Base-by-base conservation (phyloP, 2,329 filamentous ascomycete species). In the Penicillium verrucosum region DNA sequence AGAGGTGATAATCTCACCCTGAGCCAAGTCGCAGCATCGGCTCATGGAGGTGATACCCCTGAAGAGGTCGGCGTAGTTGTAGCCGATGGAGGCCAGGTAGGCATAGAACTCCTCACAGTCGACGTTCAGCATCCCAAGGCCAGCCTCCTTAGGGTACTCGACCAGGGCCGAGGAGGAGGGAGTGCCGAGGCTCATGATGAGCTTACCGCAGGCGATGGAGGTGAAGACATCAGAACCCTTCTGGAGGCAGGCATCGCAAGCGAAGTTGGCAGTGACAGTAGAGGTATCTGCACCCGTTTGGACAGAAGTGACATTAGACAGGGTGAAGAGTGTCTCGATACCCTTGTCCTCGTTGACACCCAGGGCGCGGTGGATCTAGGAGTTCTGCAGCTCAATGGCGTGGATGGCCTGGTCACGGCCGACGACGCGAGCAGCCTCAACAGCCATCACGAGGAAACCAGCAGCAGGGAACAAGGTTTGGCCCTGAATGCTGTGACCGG, bases 401-500 rank as follows among this genome's bases (percentile, higher is more conserved):
- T 43, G 54, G 8, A 60, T 10, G 16, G 11, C 7, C 18, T 54
- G 42, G 10, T 23, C 29, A 10, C 48, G 40, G 1, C 45, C 51
- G 2, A 60, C 44, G 8, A 51, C 1, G n/a, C 36, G 29, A 16
- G 51, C 55, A 10, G 62, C 62, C 36, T 66, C 64, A 1, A 62
- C 43, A 10, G 64, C 64, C 61, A 66, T 64, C 21, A 47, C 32
- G 4, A 66, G 25, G 41, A 58, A 65, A 1, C 44, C 60, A 8
- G 61, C 55, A 4, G 52, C 57, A 3, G 64, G 64, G 27, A 61
- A 60, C 5, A 65, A 43, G 8, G 54, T 25, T 16, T 60, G 47
- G 7, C 45, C 53, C 36, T 58, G 40, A 11, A 80, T 68, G 36
- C 72, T 65, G 51, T 81, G 78, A 41, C 80, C 75, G 0, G 67